These are phyloP conservation scores for Earliella scabrosa DNA, from an alignment of 1,284 basidiomycete genomes.

Conservation along the genomic window DNA sequence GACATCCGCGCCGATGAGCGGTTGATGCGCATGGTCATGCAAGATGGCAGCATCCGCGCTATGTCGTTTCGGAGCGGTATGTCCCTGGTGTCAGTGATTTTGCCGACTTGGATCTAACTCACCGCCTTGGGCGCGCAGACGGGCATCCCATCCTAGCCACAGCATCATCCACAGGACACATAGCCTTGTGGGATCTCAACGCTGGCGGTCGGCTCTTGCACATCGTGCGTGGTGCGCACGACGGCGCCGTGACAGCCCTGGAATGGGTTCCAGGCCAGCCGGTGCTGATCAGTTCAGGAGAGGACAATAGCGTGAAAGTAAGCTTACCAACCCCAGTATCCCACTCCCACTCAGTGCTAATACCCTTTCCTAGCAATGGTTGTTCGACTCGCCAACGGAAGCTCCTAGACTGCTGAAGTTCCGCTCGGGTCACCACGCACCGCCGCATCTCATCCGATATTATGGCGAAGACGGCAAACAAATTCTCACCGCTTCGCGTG, in stretches of 20 bases:
- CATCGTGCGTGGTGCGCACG: slow-evolving; percentile 86
- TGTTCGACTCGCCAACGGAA: slow-evolving; percentile 90
- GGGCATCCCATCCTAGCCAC: slow-evolving; percentile 88
- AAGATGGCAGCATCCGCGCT: slow-evolving; percentile 76
- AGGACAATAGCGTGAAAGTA: slow-evolving; percentile 94
- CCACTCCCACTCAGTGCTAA: neutral
- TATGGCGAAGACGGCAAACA: slow-evolving; percentile 98
- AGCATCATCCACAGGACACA: slow-evolving; percentile 83
- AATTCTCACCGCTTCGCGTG: slow-evolving; percentile 85
- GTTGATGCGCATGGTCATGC: slow-evolving; percentile 88
- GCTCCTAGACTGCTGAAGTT: slow-evolving; percentile 90
- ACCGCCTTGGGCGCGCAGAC: slow-evolving; percentile 49
- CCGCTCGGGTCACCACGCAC: slow-evolving; percentile 90
- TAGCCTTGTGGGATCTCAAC: slow-evolving; percentile 92
- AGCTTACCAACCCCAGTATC: slow-evolving; percentile 4
- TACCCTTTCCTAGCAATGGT: slow-evolving; percentile 84
- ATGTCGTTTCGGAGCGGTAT: slow-evolving; percentile 89
- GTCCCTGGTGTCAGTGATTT: slow-evolving; percentile 29
- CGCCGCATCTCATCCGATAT: slow-evolving; percentile 92
- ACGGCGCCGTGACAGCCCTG: slow-evolving; percentile 77
- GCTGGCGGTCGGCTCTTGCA: slow-evolving; percentile 82
- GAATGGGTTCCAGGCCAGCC: slow-evolving; percentile 94
- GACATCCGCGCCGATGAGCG: slow-evolving; percentile 91
- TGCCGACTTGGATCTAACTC: neutral
- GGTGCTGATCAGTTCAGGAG: slow-evolving; percentile 84